These are phyloP conservation scores for Helotiales sp. DNA, from an alignment of 2,329 filamentous ascomycete genomes.

Conservation along the genomic window DNA sequence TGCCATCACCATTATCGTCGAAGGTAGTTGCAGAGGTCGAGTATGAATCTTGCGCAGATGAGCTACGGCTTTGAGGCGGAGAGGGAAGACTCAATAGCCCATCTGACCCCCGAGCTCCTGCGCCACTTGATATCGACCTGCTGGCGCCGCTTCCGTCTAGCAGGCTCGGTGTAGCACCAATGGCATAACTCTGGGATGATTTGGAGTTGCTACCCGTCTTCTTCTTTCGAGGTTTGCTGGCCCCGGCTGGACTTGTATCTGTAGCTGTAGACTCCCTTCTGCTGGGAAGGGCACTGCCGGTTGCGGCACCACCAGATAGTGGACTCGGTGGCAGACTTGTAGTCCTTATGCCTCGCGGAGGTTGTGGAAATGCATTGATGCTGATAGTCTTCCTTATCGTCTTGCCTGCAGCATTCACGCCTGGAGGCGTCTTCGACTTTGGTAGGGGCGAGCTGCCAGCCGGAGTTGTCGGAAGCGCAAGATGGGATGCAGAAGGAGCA, in stretches of 20 bases:
- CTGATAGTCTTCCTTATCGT: constrained; percentile 84
- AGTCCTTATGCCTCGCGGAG: constrained; percentile 65
- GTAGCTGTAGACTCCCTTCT: constrained; percentile 27
- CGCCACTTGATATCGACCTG: constrained; percentile 65
- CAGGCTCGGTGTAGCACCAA: constrained; percentile 64
- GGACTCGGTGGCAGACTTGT: constrained; percentile 64
- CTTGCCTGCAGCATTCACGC: constrained; percentile 61
- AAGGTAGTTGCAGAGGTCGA: constrained; percentile 87
- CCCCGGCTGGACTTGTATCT: constrained; percentile 25
- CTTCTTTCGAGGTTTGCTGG: constrained; percentile 28
- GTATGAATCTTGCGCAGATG: constrained; percentile 89
- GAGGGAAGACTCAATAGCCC: constrained; percentile 77
- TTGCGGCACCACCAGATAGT: constrained; percentile 47
- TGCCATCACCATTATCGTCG: constrained; percentile 70
- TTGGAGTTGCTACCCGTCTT: constrained; percentile 36
- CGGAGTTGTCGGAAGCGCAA: constrained; percentile 49
- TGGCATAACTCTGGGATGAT: constrained; percentile 35
- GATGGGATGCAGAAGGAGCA: constrained; percentile 57
- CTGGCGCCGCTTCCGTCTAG: constrained; percentile 78
- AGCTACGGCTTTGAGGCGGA: constrained; percentile 84
- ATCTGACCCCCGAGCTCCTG: constrained; percentile 67
- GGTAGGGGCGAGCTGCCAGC: constrained; percentile 55
- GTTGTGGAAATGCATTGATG: constrained; percentile 91
- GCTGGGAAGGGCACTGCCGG: constrained; percentile 17
- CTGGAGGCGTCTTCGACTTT: constrained; percentile 54